A percentile compares a stretch with the other conserved stretches of the same genome.
Evolutionary conservation across 2,329 filamentous ascomycete genomes (phyloP).

Genomic region (Calonectria hongkongensis): DNA sequence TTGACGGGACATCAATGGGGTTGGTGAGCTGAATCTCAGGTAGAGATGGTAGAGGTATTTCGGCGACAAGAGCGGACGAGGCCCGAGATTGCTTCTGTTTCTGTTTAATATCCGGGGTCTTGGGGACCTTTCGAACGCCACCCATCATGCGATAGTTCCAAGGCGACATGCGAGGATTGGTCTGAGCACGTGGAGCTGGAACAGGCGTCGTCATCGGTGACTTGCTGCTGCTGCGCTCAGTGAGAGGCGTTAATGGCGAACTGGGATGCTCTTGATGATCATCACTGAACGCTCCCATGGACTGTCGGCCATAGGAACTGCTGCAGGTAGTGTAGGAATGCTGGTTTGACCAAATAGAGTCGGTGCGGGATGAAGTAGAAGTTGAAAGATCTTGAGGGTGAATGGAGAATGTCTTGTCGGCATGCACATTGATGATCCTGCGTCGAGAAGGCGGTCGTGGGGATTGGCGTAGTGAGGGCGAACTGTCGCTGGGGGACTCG

Average conservation of each 20-base stretch:
- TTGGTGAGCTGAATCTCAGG: conserved; percentile 54
- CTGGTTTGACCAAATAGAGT: conserved; percentile 63
- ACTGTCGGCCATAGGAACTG: conserved; percentile 69
- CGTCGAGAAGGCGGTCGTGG: conserved; percentile 57
- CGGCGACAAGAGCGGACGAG: conserved; percentile 52
- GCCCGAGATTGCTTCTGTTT: conserved; percentile 58
- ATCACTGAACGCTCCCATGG: conserved; percentile 68
- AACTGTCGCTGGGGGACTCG: conserved; percentile 19
- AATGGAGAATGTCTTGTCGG: conserved; percentile 77
- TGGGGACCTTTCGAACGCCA: conserved; percentile 71
- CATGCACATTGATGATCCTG: conserved; percentile 69
- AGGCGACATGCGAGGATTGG: conserved; percentile 59
- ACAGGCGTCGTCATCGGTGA: conserved; percentile 45
- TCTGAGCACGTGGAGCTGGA: conserved; percentile 41
- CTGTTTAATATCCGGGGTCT: conserved; percentile 62
- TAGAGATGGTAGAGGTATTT: conserved; percentile 55
- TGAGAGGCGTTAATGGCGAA: conserved; percentile 69
- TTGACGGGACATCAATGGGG: conserved; percentile 46
- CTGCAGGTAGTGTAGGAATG: conserved; percentile 67
- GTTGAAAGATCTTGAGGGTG: conserved; percentile 58
- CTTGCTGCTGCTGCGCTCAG: conserved; percentile 59
- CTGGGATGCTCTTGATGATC: conserved; percentile 68
- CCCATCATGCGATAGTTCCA: conserved; percentile 74
- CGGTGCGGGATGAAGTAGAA: conserved; percentile 54
- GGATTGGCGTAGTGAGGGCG: conserved; percentile 44